Percentiles rank a stretch among this genome's conserved stretches.
These are phyloP conservation scores for Lolium perenne DNA, from an alignment of 176 grass and related monocot genomes.

Conservation along the genomic window DNA sequence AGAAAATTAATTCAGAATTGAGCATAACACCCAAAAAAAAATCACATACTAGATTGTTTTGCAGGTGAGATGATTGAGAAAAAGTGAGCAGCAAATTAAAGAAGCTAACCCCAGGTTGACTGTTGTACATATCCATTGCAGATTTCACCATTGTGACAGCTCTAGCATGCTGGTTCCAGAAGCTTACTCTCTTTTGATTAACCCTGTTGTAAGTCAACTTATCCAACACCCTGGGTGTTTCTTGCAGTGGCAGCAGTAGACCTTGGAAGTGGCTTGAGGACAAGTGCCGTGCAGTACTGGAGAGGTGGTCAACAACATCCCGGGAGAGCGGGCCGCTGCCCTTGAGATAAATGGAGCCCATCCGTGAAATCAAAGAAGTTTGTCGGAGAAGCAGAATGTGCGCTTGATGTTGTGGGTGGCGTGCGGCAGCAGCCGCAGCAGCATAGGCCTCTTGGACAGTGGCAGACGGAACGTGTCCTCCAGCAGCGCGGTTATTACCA, in stretches of 20 bases:
- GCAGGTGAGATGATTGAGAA: not conserved
- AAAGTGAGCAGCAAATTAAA: not conserved
- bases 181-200: not conserved
- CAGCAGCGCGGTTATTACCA: not conserved
- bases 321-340: not conserved
- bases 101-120: not conserved
- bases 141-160: not conserved
- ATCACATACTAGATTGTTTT: not conserved
- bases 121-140: not conserved
- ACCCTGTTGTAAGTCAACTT: not conserved
- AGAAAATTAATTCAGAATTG: not conserved
- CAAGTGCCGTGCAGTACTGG: not conserved
- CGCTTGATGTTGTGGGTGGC: not conserved
- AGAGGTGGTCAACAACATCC: not conserved
- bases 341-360: not conserved
- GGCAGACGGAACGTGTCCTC: not conserved
- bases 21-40: not conserved
- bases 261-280: not conserved
- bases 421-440: not conserved
- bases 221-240: not conserved
- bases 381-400: not conserved
- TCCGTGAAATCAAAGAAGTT: not conserved
- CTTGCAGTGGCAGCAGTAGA: not conserved
- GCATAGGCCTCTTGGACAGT: not conserved
- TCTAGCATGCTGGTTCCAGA: constrained; percentile 19